phyloP scores from a whole-genome alignment of 2,329 filamentous ascomycete species.

The Fulvia fulva region DNA sequence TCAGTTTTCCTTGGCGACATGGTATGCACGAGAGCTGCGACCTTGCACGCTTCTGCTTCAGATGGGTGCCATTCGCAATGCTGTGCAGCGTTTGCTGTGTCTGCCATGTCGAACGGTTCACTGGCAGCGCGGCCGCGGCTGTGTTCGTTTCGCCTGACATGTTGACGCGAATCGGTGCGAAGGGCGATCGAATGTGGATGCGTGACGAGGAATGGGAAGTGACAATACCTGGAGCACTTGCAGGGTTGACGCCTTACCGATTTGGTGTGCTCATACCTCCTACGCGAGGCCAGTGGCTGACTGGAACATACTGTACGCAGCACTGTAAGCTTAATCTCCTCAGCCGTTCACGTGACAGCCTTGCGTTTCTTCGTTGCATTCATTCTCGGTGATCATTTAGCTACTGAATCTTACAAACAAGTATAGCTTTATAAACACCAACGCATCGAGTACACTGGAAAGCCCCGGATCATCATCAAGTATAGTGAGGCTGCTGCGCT shows the following conservation, averaged over 20 bases:
- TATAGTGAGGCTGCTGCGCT: constrained; percentile 16
- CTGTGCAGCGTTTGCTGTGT: constrained; percentile 12
- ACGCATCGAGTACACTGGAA: neutral
- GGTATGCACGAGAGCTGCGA: constrained; percentile 35
- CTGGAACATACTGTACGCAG: no score
- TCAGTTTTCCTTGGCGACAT: constrained; percentile 36
- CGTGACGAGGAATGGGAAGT: neutral
- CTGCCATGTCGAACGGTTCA: neutral
- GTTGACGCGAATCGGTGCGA: neutral
- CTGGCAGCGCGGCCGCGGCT: neutral
- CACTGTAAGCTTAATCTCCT: no score
- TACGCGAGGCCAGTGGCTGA: neutral
- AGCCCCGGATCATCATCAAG: constrained; percentile 3
- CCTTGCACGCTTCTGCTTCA: constrained; percentile 35
- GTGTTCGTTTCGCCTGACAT: constrained; percentile 6
- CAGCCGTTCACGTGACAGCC: neutral
- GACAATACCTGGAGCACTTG: neutral
- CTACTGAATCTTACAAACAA: no score
- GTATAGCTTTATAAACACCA: no score
- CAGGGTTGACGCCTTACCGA: neutral
- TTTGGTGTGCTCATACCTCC: neutral
- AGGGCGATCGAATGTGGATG: neutral
- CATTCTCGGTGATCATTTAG: neutral
- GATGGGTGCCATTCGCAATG: constrained; percentile 20
- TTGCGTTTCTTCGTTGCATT: neutral